Evolutionary conservation across 352 stramenopile species (phyloP), one percentile per base, ranked within the genome.

Genomic region (Pythium sukuiense): DNA sequence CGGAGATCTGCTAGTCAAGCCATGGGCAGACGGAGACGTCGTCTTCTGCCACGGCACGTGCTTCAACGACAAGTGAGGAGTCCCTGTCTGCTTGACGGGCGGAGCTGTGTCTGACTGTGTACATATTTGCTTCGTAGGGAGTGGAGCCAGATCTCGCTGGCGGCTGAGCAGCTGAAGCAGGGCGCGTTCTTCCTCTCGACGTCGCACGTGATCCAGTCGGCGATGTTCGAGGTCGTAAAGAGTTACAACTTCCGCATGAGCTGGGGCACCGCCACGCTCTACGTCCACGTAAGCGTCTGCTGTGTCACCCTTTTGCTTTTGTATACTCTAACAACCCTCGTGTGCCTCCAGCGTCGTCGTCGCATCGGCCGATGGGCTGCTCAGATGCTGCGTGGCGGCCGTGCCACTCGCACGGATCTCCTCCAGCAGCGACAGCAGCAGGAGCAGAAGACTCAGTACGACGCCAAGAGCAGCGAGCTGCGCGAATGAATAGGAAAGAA

Each of bases 41-140:
- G 75, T 94, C 0, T 95, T 96, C 59, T 92, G 85, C 57, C 85
- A 96, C 59, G 87, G 83, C 68, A 94, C 85, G 24, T 94, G 85
- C 71, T 94, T 94, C 52, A 87, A 84, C 49, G 83, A 93, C 71
- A 81, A 76, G 87, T 95, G 76, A 48, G 81, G 37, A 43, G 11
- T 43, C 11, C 6, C 9, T n/a, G n/a, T n/a, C n/a, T n/a, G n/a
- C n/a, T n/a, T n/a, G n/a, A n/a, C n/a, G n/a, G n/a, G n/a, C n/a
- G n/a, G n/a, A n/a, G n/a, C n/a, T n/a, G n/a, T n/a, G n/a, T n/a
- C n/a, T n/a, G n/a, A n/a, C n/a, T n/a, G n/a, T n/a, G n/a, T n/a
- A n/a, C n/a, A n/a, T n/a, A n/a, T 13, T 43, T 43, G 8, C 11
- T 62, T n/a, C 52, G 13, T 33, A 95, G 87, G 30, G 84, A 93